Evolutionary conservation across 169 alveolate species (phyloP).

Genomic region (Plasmodium vinckei): DNA sequence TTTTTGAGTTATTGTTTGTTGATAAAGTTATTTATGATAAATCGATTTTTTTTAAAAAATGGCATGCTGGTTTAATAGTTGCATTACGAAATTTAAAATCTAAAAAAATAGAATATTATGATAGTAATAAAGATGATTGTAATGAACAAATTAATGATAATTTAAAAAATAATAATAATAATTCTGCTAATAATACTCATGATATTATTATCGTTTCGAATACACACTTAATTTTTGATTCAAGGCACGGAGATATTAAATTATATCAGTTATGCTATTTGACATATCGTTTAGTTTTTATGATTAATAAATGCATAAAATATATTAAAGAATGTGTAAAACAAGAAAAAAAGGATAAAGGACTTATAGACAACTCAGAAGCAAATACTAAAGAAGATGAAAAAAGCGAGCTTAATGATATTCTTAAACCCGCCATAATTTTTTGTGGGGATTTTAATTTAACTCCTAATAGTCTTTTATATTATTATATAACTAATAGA

Average conservation of each 20-base stretch:
- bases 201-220: constrained; percentile 78
- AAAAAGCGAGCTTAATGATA: background rate
- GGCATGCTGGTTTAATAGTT: constrained; percentile 83
- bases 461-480: constrained; percentile 85
- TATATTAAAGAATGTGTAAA: constrained; percentile 13
- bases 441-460: constrained; percentile 86
- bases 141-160: background rate
- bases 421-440: constrained; percentile 78
- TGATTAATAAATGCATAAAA: constrained; percentile 72
- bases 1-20: constrained; percentile 80
- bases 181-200: background rate
- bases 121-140: background rate
- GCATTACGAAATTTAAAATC: constrained; percentile 79
- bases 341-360: background rate
- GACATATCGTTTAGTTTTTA: constrained; percentile 77
- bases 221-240: constrained; percentile 85
- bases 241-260: constrained; percentile 84
- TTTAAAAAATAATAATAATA: constrained; percentile 23
- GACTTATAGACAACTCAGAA: background rate
- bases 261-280: constrained; percentile 80
- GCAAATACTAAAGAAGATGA: constrained; percentile 5
- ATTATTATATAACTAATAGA: constrained; percentile 81
- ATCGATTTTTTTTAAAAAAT: constrained; percentile 49
- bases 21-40: constrained; percentile 80
- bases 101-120: constrained; percentile 32